Conservation (phyloP, 129 eudicot species). For the Helichrysum umbraculigerum region DNA sequence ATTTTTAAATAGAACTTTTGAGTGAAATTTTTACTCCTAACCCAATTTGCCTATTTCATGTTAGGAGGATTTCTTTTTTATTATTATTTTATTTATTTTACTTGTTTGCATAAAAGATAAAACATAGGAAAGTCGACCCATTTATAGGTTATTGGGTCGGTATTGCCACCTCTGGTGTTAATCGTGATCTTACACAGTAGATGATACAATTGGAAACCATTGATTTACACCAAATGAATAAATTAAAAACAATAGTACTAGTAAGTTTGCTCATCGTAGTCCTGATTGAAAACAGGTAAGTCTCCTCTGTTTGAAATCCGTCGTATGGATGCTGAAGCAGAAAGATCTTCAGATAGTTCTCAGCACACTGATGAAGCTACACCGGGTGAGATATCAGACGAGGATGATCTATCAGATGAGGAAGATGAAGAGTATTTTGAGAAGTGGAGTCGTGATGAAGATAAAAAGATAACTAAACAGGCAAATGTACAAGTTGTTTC, state of each 20-base stretch:
- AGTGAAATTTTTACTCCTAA: no score
- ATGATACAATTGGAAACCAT: background rate
- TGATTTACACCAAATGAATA: background rate
- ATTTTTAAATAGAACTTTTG: no score
- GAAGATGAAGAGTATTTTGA: slow-evolving; percentile 40
- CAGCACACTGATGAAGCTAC: slow-evolving; percentile 31
- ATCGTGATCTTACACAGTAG: slow-evolving; percentile 3
- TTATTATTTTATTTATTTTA: no score
- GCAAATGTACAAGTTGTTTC: slow-evolving; percentile 27
- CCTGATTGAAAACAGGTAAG: slow-evolving; percentile 43
- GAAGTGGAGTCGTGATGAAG: slow-evolving; percentile 20
- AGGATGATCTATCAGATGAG: background rate
- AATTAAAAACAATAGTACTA: background rate
- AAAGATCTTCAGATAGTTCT: slow-evolving; percentile 34
- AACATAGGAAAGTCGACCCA: background rate
- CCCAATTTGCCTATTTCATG: no score
- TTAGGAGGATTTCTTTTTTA: background rate
- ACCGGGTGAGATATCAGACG: slow-evolving; percentile 25
- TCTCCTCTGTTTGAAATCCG: slow-evolving; percentile 68
- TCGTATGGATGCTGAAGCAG: slow-evolving; percentile 56
- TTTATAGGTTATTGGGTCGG: background rate
- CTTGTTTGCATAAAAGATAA: no score
- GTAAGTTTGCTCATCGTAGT: background rate
- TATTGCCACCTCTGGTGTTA: background rate
- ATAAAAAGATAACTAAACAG: slow-evolving; percentile 28